Evolutionary conservation across 2,329 filamentous ascomycete genomes (phyloP).

Genomic region (Fusarium sp.): DNA sequence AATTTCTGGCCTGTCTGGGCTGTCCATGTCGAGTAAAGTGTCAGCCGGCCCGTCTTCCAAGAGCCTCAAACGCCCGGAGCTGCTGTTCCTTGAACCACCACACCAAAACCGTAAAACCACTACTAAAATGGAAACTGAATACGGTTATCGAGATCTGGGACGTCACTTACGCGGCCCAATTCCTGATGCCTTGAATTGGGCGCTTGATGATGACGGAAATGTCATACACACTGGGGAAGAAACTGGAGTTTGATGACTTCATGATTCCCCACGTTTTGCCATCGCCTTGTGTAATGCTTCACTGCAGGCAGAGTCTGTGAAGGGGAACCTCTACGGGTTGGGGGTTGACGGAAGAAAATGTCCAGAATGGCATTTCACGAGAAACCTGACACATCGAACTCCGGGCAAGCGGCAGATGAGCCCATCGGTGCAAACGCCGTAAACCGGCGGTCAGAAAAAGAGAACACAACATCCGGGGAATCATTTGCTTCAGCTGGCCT

Average conservation of each 20-base stretch:
- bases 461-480: conserved; percentile 1
- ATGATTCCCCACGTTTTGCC: conserved; percentile 43
- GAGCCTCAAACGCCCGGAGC: conserved; percentile 30
- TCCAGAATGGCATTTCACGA: conserved; percentile 15
- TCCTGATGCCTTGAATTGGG: conserved; percentile 26
- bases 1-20: conserved; percentile 27
- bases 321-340: conserved; percentile 13
- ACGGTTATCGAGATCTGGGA: conserved; percentile 44
- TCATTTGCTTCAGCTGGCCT: conserved; percentile 17
- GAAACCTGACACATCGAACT: conserved; percentile 23
- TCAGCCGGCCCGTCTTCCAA: conserved; percentile 46
- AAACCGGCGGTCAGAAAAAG: conserved; percentile 37
- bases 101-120: not conserved
- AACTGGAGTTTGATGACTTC: conserved; percentile 45
- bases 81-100: conserved; percentile 32
- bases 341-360: conserved; percentile 22
- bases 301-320: not conserved
- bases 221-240: conserved; percentile 35
- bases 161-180: conserved; percentile 28
- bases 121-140: conserved; percentile 26
- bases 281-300: conserved; percentile 5
- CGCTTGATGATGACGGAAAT: conserved; percentile 21
- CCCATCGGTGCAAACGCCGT: conserved; percentile 8
- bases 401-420: conserved; percentile 7
- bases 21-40: not conserved